Base-by-base conservation (phyloP, 345 rosid genomes). In the Salix udensis region DNA sequence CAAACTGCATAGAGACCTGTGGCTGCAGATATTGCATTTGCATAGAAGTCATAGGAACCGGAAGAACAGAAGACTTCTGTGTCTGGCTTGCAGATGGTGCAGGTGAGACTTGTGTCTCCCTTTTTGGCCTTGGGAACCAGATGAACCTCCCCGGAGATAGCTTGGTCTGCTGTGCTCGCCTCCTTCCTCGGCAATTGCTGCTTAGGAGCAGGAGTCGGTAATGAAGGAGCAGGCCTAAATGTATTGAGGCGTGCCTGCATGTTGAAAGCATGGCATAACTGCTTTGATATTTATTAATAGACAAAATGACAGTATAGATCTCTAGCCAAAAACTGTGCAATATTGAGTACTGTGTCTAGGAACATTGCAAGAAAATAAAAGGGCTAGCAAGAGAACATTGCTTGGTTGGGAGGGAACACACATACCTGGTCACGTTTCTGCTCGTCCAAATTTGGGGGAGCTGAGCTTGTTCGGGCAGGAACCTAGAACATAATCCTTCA, bases 401-500 rank as follows among this genome's bases (percentile, higher is more conserved):
- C 28, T 24, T 58, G 24, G 64, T 58, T 58, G 64, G 28, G 19
- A 69, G 68, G 68, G 39, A 73, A 61, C 34, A 36, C 60, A 69
- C 75, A 65, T 55, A 93, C 98, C 97, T 90, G 97, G 72, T 86
- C 94, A 80, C 90, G 89, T 87, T 90, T 93, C 90, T 96, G 99
- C 83, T 96, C 99, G 73, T 96, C 99, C 90, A 96, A 85, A 82
- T 93, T 93, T 10, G 97, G 98, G 79, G 99, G 99, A 70, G 98
- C 97, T 61, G 99, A 96, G 85, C 88, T 90, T 64, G 98, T 95
- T 73, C 98, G 92, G 76, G 98, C 93, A 55, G 98, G 98, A 88
- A 93, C 84, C 98, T 93, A 77, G 28, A 82, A 75, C 39, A 74
- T 1, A 84, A 77, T 68, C 40, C 46, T 71, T 64, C 52, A 68